These are phyloP conservation scores for Gillenia trifoliata DNA, from an alignment of 306 rosid species.

Conservation along the genomic window DNA sequence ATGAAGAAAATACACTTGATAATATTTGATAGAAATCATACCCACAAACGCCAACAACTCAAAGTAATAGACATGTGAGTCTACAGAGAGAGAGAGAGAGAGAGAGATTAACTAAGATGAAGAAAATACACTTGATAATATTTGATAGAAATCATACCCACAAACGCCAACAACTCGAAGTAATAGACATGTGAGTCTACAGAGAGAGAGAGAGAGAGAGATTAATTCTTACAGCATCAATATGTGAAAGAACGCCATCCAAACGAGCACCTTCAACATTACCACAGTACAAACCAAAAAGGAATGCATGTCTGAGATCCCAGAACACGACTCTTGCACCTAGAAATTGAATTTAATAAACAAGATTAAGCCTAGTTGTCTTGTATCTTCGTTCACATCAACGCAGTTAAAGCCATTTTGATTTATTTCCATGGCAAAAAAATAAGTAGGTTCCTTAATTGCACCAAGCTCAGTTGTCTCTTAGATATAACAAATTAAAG, in stretches of 20 bases:
- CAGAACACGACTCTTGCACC: constrained; percentile 50
- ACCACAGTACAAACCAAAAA: constrained; percentile 39
- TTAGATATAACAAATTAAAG: neutral
- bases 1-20: constrained; percentile 6
- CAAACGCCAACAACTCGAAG: too few relatives aligned
- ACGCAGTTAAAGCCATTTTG: neutral
- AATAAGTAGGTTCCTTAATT: neutral
- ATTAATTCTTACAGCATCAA: constrained; percentile 41
- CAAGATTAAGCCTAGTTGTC: neutral
- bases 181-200: too few relatives aligned
- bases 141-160: too few relatives aligned
- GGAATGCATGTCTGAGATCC: constrained; percentile 44
- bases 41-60: neutral
- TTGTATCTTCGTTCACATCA: neutral
- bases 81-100: neutral
- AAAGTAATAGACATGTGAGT: neutral
- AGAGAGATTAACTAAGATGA: too few relatives aligned
- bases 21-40: constrained; percentile 4
- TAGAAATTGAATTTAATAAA: constrained; percentile 15
- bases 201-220: neutral
- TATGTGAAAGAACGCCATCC: constrained; percentile 34
- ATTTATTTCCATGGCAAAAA: neutral
- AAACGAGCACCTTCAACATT: constrained; percentile 46
- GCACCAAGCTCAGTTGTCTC: neutral
- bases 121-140: too few relatives aligned